phyloP scores from a whole-genome alignment of 2,329 filamentous ascomycete genomes.

The Stemphylium vesicarium region DNA sequence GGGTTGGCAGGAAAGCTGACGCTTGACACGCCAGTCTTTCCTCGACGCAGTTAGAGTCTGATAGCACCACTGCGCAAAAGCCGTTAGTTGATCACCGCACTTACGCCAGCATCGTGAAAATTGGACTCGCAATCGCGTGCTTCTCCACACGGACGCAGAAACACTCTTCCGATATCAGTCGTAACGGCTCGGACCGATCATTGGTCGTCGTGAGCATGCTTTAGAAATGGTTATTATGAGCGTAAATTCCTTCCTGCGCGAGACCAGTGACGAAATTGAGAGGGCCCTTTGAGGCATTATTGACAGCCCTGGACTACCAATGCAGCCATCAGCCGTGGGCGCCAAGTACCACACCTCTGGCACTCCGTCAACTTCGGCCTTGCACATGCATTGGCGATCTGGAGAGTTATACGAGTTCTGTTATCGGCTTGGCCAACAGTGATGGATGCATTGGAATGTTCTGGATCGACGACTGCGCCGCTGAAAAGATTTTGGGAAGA shows the following conservation, averaged over 20 bases:
- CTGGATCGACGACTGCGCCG: constrained; percentile 4
- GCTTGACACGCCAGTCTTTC: neutral
- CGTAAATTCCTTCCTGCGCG: too few species aligned
- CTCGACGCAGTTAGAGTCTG: neutral
- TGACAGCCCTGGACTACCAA: too few species aligned
- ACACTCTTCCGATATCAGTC: neutral
- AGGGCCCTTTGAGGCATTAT: too few species aligned
- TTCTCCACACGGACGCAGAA: neutral
- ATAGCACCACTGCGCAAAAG: neutral
- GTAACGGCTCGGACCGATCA: neutral
- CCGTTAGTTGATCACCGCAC: neutral
- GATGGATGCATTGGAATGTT: constrained; percentile 1
- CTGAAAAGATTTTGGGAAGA: neutral
- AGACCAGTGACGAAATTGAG: too few species aligned
- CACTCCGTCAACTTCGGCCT: neutral
- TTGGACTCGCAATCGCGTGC: neutral
- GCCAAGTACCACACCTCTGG: constrained; percentile 4
- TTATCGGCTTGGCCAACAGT: constrained; percentile 12
- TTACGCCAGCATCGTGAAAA: neutral
- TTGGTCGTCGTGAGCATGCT: neutral
- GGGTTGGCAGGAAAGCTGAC: constrained; percentile 7
- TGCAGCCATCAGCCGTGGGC: neutral
- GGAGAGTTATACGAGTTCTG: neutral
- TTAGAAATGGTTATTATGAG: neutral
- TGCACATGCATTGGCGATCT: constrained; percentile 1